phyloP scores from a whole-genome alignment of 2,329 filamentous ascomycete species.

The Penicillium olsonii region DNA sequence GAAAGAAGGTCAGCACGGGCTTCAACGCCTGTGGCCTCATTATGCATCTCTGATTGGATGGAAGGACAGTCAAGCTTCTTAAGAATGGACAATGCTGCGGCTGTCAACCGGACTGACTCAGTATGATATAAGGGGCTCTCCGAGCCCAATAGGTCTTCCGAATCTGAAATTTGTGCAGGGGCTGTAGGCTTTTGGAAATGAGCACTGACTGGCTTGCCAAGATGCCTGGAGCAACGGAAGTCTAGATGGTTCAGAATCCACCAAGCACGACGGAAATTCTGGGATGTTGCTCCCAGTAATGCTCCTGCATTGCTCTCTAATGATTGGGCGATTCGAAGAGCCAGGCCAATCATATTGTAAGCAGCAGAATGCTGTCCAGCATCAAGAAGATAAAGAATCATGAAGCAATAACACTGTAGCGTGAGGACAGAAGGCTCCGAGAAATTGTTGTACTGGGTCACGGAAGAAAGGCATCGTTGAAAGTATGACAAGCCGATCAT shows the following conservation, averaged over 20 bases:
- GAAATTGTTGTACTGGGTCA: slow-evolving; percentile 16
- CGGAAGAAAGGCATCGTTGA: slow-evolving; percentile 17
- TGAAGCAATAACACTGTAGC: slow-evolving; percentile 23
- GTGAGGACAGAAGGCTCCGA: slow-evolving; percentile 13
- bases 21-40: neutral
- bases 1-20: neutral
- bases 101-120: slow-evolving; percentile 7
- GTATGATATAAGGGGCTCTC: slow-evolving; percentile 8
- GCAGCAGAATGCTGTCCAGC: slow-evolving; percentile 20
- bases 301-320: slow-evolving; percentile 12
- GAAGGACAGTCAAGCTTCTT: slow-evolving; percentile 1
- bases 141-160: neutral
- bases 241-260: slow-evolving; percentile 22
- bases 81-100: slow-evolving; percentile 3
- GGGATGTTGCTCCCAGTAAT: neutral
- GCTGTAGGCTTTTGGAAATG: neutral
- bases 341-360: slow-evolving; percentile 26
- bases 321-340: slow-evolving; percentile 22
- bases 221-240: slow-evolving; percentile 20
- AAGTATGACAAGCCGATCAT: slow-evolving; percentile 20
- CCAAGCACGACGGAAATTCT: slow-evolving; percentile 15
- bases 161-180: neutral
- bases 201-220: slow-evolving; percentile 18
- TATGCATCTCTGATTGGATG: too few relatives aligned
- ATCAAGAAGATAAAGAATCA: slow-evolving; percentile 23